Percentiles rank a stretch among this genome's conserved stretches.
Conservation (phyloP, 345 rosid species). For the Gossypium raimondii region DNA sequence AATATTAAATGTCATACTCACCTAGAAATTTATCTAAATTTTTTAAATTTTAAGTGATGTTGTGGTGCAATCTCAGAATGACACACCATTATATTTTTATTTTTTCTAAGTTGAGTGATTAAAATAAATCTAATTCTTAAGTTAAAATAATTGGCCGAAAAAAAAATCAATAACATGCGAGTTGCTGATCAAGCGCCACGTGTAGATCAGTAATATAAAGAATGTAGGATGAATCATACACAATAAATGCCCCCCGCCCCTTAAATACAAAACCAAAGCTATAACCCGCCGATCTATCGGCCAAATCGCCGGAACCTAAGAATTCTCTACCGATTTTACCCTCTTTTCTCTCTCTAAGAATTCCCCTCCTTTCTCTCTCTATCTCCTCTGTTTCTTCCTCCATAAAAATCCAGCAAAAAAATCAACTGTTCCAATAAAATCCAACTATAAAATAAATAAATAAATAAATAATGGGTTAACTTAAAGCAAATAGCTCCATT, state of each 20-base stretch:
- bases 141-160: no score
- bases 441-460: neutral
- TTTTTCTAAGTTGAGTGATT: no score
- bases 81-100: accelerated
- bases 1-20: no score
- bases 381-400: constrained; percentile 8
- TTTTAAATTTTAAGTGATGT: no score
- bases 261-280: neutral
- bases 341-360: neutral
- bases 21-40: no score
- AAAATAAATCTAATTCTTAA: no score
- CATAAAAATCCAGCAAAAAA: neutral
- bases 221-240: neutral
- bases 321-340: constrained; percentile 6
- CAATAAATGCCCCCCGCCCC: neutral
- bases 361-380: constrained; percentile 2
- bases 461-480: constrained; percentile 12
- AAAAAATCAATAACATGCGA: no score
- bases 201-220: neutral
- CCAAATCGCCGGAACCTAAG: constrained; percentile 17
- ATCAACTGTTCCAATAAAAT: constrained; percentile 17
- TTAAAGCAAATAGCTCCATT: constrained; percentile 7
- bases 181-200: neutral
- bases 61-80: accelerated
- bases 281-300: constrained; percentile 30